Base-by-base conservation (phyloP, 108 stramenopile species). In the Chaetoceros muelleri region DNA sequence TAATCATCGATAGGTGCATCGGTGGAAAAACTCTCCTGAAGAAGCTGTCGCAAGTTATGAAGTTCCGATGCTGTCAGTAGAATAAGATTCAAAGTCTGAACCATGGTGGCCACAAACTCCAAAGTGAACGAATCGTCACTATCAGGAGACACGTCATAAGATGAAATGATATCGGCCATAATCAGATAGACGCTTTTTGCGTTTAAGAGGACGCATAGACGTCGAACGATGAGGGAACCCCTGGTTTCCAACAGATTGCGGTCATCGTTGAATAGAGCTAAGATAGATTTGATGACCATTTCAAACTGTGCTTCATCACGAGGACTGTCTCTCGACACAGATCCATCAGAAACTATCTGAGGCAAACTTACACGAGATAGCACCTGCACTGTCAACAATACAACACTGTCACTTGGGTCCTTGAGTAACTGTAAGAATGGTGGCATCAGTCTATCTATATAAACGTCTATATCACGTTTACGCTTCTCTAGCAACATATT, bases 401-500 rank as follows among this genome's bases (percentile, higher is more conserved):
- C 94, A 2, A 91, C 89, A 0, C 87, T 81, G 68, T 94, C 94
- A 47, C 93, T 83, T 21, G 78, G 72, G 76, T 99, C 97, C 18
- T 88, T 89, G 24, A 99, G 79, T 5, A 95, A 88, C 40, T 93
- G 77, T 44, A 99, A 74, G 16, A 99, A 73, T 17, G 95, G 88
- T 3, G 91, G 93, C 40, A 96, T 57, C 44, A 99, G 64, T 18
- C 86, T 75, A 31, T 85, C 68, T 26, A 96, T 78, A 64, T 75
- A 93, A 24, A 76, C 76, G 31, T 87, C 87, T 95, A 99, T 97
- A 55, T 94, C 94, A 2, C 62, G 60, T 40, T 79, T 79, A 59
- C 79, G 73, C 75, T 97, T 97, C 64, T 96, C 95, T 57, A 97
- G 78, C 57, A 99, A 71, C 98, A 99, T 97, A 52, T 95, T 90